Conservation (phyloP, 345 rosid species). For the Aethionema arabicum region DNA sequence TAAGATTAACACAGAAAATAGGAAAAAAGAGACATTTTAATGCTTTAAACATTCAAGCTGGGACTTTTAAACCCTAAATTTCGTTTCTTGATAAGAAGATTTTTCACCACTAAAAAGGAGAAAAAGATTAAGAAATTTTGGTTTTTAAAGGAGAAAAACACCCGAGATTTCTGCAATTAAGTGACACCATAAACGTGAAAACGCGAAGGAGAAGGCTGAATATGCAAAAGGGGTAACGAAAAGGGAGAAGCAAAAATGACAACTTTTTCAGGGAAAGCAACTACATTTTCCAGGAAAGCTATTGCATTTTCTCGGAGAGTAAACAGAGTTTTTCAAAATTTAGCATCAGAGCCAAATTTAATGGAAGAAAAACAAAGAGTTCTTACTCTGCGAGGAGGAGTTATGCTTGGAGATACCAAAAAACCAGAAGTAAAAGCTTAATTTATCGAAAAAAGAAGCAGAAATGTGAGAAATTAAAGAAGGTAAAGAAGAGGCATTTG, state of each 20-base stretch:
- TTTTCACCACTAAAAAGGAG: background rate
- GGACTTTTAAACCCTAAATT: background rate
- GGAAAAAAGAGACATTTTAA: slow-evolving; percentile 6
- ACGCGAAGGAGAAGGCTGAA: background rate
- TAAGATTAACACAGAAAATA: slow-evolving; percentile 11
- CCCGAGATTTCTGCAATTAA: slow-evolving; percentile 23
- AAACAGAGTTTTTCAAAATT: background rate
- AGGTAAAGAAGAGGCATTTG: background rate
- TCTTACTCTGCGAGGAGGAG: slow-evolving; percentile 28
- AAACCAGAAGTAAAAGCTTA: slow-evolving; percentile 10
- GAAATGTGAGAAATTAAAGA: slow-evolving; percentile 10
- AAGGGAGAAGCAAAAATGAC: slow-evolving; percentile 11
- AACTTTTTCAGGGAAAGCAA: slow-evolving; percentile 14
- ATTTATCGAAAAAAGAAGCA: background rate
- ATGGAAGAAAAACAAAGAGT: background rate
- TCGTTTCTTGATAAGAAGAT: background rate
- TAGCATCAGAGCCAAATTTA: slow-evolving; percentile 1
- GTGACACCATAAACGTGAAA: slow-evolving; percentile 5
- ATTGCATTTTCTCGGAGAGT: slow-evolving; percentile 25
- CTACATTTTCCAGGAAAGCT: slow-evolving; percentile 31
- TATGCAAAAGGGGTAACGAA: slow-evolving; percentile 5
- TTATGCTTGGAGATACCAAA: slow-evolving; percentile 2
- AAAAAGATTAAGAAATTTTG: background rate
- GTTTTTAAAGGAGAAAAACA: slow-evolving; percentile 6
- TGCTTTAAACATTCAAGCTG: background rate